Evolutionary conservation across 176 grass and related monocot species (phyloP).

Genomic region (Thalia dealbata): DNA sequence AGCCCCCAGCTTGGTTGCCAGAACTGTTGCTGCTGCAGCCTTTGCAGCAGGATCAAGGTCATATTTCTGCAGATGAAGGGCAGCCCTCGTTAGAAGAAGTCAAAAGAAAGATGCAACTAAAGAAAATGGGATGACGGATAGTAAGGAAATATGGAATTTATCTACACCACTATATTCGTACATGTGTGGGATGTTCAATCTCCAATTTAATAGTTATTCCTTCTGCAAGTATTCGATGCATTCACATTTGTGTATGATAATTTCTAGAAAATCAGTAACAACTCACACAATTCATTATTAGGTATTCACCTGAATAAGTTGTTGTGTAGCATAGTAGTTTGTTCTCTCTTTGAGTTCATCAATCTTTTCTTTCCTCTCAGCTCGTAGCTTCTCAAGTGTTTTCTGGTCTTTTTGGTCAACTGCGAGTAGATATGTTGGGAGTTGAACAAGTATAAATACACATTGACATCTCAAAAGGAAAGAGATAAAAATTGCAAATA

Average conservation of each 20-base stretch:
- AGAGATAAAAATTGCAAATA: not conserved
- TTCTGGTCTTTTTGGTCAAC: conserved; percentile 73
- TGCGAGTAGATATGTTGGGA: conserved; percentile 18
- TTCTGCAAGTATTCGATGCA: not conserved
- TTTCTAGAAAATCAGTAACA: not conserved
- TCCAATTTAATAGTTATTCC: not conserved
- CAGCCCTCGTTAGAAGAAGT: not conserved
- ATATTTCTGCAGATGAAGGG: conserved; percentile 17
- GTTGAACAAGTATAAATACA: not conserved
- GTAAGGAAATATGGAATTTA: not conserved
- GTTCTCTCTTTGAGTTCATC: conserved; percentile 91
- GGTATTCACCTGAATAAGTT: conserved; percentile 75
- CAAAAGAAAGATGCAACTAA: not conserved
- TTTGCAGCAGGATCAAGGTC: conserved; percentile 27
- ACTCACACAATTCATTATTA: not conserved
- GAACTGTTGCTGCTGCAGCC: conserved; percentile 26
- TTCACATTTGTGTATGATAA: not conserved
- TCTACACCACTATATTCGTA: not conserved
- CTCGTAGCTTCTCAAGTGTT: conserved; percentile 57
- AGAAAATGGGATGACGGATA: not conserved
- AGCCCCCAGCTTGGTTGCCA: conserved; percentile 19
- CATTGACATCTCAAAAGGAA: not conserved
- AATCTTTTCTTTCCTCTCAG: conserved; percentile 78
- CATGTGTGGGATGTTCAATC: not conserved
- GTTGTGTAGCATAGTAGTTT: conserved; percentile 87